phyloP scores from a whole-genome alignment of 495 filamentous ascomycete species.

The Emericellopsis terricola region DNA sequence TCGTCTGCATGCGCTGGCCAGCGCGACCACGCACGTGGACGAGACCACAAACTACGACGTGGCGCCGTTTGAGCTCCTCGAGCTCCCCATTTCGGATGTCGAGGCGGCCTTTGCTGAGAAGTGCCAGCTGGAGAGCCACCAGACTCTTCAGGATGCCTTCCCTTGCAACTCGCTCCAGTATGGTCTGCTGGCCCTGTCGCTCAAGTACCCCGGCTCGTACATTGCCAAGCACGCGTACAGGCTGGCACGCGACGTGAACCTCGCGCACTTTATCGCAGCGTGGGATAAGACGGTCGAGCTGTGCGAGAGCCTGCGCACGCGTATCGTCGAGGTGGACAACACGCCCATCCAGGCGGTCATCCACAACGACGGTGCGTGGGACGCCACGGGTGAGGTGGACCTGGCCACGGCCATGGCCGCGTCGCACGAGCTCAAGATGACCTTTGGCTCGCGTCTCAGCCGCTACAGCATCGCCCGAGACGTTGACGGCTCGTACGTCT shows the following conservation, averaged over 20 bases:
- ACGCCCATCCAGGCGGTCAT: background rate
- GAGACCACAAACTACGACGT: background rate
- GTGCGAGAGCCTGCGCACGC: background rate
- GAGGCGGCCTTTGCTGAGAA: conserved; percentile 10
- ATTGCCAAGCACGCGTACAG: conserved; percentile 10
- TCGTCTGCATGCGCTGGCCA: background rate
- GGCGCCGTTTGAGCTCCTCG: background rate
- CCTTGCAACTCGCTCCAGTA: conserved; percentile 39
- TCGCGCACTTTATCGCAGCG: conserved; percentile 7
- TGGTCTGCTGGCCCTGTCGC: conserved; percentile 27
- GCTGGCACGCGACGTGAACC: conserved; percentile 5
- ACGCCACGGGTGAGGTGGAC: background rate
- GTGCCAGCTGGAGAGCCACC: background rate
- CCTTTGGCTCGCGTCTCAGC: background rate
- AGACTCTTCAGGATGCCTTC: conserved; percentile 39
- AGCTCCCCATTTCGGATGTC: conserved; percentile 13
- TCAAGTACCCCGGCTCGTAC: conserved; percentile 16
- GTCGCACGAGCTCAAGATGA: background rate
- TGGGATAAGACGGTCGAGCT: conserved; percentile 1
- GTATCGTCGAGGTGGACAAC: background rate
- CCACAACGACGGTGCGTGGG: background rate
- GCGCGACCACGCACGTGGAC: background rate
- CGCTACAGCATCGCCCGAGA: conserved; percentile 13
- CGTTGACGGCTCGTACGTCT: conserved; percentile 17
- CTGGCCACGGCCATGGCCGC: background rate